Percentiles rank a stretch among this genome's conserved stretches.
Evolutionary conservation across 306 rosid species (phyloP).

Genomic region (Rosa persica): DNA sequence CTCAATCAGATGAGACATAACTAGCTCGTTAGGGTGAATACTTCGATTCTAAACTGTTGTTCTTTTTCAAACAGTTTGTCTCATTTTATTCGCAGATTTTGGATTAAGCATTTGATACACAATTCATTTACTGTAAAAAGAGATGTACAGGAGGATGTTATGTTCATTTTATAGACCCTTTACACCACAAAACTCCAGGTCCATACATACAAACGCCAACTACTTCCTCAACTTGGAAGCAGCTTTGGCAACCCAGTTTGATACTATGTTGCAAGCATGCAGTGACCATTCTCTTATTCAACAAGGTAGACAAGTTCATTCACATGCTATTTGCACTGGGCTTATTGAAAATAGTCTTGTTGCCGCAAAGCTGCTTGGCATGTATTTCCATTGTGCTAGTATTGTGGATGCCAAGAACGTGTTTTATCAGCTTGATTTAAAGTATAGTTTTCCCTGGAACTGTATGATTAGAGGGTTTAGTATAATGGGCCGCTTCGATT

Average conservation of each 20-base stretch:
- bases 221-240: conserved; percentile 22
- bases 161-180: conserved; percentile 17
- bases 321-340: conserved; percentile 53
- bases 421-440: conserved; percentile 53
- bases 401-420: conserved; percentile 52
- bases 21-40: too few species aligned
- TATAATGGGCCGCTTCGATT: conserved; percentile 52
- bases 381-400: conserved; percentile 63
- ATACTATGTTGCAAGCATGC: conserved; percentile 46
- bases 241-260: conserved; percentile 37
- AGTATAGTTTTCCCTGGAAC: conserved; percentile 66
- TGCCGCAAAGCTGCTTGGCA: conserved; percentile 51
- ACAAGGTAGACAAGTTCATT: conserved; percentile 65
- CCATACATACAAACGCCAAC: conserved; percentile 26
- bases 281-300: conserved; percentile 41
- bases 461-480: conserved; percentile 77
- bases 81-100: too few species aligned
- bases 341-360: conserved; percentile 26
- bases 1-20: too few species aligned
- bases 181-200: conserved; percentile 23
- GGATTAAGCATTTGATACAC: neutral
- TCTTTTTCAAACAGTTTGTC: too few species aligned
- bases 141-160: conserved; percentile 27
- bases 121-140: neutral
- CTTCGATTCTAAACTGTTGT: too few species aligned